These are phyloP conservation scores for Globisporangium rhizosaccharum DNA, from an alignment of 352 stramenopile species.

Conservation along the genomic window DNA sequence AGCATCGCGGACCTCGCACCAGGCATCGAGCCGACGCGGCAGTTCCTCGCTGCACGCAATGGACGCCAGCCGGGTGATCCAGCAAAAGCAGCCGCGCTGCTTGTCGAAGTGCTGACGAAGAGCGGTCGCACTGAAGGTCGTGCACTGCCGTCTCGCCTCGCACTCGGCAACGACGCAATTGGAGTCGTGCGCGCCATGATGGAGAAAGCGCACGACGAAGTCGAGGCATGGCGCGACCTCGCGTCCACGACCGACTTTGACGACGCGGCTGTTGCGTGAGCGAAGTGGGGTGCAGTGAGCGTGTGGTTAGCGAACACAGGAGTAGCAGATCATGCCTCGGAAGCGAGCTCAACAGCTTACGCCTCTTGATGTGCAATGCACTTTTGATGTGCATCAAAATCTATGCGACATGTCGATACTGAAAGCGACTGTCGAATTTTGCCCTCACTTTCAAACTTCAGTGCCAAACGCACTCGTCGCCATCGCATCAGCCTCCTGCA, in stretches of 20 bases:
- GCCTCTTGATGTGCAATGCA: too few relatives aligned
- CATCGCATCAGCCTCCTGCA: background rate
- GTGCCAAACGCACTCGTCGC: background rate
- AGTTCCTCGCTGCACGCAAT: constrained; percentile 20
- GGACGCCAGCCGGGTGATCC: constrained; percentile 34
- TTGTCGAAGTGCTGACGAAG: constrained; percentile 34
- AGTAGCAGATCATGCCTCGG: too few relatives aligned
- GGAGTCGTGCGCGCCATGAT: background rate
- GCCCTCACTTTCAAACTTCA: too few relatives aligned
- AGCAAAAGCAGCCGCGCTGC: constrained; percentile 19
- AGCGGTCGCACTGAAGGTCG: constrained; percentile 29
- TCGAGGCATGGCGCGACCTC: constrained; percentile 10
- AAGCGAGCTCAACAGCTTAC: too few relatives aligned
- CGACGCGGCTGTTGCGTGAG: background rate
- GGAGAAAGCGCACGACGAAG: background rate
- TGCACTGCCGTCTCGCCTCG: constrained; percentile 19
- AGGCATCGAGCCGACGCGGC: constrained; percentile 20
- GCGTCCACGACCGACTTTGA: constrained; percentile 8
- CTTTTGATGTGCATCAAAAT: too few relatives aligned
- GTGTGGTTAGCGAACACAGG: background rate
- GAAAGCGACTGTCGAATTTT: too few relatives aligned
- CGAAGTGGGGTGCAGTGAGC: background rate
- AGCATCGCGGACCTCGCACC: constrained; percentile 22
- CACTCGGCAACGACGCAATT: constrained; percentile 23
- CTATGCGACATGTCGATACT: too few relatives aligned